Base-by-base conservation (phyloP, 2,329 filamentous ascomycete genomes). In the Botrytis aclada region DNA sequence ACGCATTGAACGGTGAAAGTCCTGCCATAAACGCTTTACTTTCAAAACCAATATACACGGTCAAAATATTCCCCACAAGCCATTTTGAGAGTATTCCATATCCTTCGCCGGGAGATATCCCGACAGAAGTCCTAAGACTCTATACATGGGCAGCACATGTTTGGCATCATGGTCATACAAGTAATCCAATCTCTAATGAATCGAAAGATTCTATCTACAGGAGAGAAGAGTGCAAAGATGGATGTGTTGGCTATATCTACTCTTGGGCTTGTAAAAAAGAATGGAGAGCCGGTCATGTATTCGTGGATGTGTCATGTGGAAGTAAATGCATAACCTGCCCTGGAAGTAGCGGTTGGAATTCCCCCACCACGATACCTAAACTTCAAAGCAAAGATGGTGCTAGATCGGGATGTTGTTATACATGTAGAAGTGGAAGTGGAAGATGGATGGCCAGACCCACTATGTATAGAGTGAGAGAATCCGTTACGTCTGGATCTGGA, bases 21-120 rank as follows among this genome's bases (percentile, higher is more conserved):
- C 51, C n/a, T 16, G 3, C n/a, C 6, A 1, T 18, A 18, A 4
- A 54, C 6, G 0, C 5, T 54, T 7, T 29, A 0, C n/a, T 29
- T 18, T 8, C 12, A 54, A 29, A n/a, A 2, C 12, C n/a, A 7
- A 29, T 6, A 8, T 29, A 54, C 51, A 54, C 25, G 10, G 58
- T 61, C 34, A 34, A 37, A 39, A n/a, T 61, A 39, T 37, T 39
- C 34, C 34, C 58, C 7, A 10, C 58, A 18, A 4, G 10, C 7
- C 32, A 39, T 0, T n/a, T 61, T 6, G 34, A 61, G n/a, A 54
- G 6, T 29, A 54, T 54, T 18, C n/a, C 51, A 29, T 6, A 39
- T 25, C 16, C 10, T 22, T 39, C 25, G 22, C 34, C 10, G 3
- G 34, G 34, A 54, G 51, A 54, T 5, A 61, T 61, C 10, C 10